phyloP scores from a whole-genome alignment of 208 protist genomes.

The Zelonia costaricensis region DNA sequence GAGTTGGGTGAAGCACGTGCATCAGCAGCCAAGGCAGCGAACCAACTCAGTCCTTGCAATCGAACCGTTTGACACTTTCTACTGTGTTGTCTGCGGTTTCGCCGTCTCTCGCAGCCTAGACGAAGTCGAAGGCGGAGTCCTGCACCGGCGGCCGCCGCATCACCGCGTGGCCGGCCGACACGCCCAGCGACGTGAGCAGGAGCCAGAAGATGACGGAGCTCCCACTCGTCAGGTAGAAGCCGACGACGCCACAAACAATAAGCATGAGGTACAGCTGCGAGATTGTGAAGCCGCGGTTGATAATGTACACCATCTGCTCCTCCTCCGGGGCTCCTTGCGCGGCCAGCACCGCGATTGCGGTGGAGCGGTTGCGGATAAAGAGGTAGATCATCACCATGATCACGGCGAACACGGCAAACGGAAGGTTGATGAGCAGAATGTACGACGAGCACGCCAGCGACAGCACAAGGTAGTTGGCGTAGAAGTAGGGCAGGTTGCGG shows the following conservation, averaged over 20 bases:
- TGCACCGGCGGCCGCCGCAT: slow-evolving; percentile 56
- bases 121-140: slow-evolving; percentile 60
- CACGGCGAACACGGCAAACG: slow-evolving; percentile 70
- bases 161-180: slow-evolving; percentile 51
- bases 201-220: slow-evolving; percentile 89
- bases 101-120: slow-evolving; percentile 17
- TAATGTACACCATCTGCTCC: slow-evolving; percentile 39
- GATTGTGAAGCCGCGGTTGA: slow-evolving; percentile 32
- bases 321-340: slow-evolving; percentile 20
- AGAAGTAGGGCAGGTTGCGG: slow-evolving; percentile 81
- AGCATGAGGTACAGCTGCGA: slow-evolving; percentile 73
- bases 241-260: slow-evolving; percentile 46
- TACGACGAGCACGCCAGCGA: slow-evolving; percentile 76
- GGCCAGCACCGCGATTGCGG: slow-evolving; percentile 16
- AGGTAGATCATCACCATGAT: slow-evolving; percentile 42
- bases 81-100: no score
- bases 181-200: slow-evolving; percentile 63
- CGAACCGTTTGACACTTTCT: no score
- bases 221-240: slow-evolving; percentile 81
- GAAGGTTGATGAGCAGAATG: slow-evolving; percentile 77
- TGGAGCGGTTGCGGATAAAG: slow-evolving; percentile 36
- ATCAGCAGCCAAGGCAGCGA: no score
- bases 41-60: no score
- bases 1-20: no score
- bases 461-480: slow-evolving; percentile 89